Conservation (phyloP, 106 monocot genomes). For the Dioscorea dumetorum region DNA sequence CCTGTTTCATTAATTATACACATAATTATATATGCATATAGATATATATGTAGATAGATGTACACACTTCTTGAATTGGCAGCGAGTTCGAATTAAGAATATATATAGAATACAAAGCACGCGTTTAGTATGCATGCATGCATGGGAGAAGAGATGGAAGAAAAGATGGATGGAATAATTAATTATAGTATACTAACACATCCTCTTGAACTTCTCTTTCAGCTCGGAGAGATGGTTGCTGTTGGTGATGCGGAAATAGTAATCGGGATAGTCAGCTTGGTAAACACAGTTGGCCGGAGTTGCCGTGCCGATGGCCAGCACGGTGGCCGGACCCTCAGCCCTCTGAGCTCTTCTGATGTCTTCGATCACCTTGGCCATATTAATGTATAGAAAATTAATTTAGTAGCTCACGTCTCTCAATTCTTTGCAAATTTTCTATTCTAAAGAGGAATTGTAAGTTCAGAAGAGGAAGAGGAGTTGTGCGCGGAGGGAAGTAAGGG, state of each 20-base stretch:
- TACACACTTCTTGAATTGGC: not conserved
- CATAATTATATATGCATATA: not conserved
- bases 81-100: not conserved
- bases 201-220: constrained; percentile 71
- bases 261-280: constrained; percentile 60
- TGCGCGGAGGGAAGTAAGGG: no score
- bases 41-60: not conserved
- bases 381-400: no score
- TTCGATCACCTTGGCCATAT: constrained; percentile 1
- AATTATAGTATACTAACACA: constrained; percentile 37
- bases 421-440: no score
- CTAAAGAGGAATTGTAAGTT: no score
- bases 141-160: not conserved
- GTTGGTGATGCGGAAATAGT: constrained; percentile 71
- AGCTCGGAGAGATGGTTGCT: constrained; percentile 58
- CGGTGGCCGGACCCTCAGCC: constrained; percentile 55
- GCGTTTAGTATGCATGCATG: not conserved
- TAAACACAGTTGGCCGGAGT: constrained; percentile 36
- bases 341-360: constrained; percentile 45
- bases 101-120: not conserved
- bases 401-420: no score
- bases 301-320: constrained; percentile 66
- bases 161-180: not conserved
- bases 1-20: constrained; percentile 10
- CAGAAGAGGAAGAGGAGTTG: no score